phyloP scores from a whole-genome alignment of 1,284 basidiomycete genomes.

The Tilletia caries region DNA sequence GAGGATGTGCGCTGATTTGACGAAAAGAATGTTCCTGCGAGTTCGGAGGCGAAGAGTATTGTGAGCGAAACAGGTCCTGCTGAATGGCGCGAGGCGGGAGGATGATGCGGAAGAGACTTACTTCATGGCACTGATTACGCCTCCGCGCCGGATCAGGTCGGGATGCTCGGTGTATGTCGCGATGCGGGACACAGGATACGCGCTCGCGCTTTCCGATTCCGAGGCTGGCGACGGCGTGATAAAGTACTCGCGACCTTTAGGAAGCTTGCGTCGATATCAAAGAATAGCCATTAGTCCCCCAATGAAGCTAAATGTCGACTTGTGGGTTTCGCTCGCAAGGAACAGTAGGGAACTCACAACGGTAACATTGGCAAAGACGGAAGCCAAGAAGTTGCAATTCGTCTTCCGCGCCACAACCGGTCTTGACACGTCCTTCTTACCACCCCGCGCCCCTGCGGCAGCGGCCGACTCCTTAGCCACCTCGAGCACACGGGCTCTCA shows the following conservation, averaged over 20 bases:
- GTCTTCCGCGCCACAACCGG: conserved; percentile 40
- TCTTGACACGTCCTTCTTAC: conserved; percentile 33
- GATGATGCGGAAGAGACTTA: conserved; percentile 5
- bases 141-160: conserved; percentile 49
- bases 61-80: too few species aligned
- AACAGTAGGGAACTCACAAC: conserved; percentile 17
- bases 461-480: conserved; percentile 20
- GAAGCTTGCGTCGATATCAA: conserved; percentile 21
- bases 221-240: conserved; percentile 39
- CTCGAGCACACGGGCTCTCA: conserved; percentile 39
- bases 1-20: conserved; percentile 46
- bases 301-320: too few species aligned
- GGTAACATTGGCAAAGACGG: conserved; percentile 52
- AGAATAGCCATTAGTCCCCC: too few species aligned
- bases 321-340: too few species aligned
- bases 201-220: conserved; percentile 30
- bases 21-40: conserved; percentile 41
- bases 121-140: conserved; percentile 51
- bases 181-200: conserved; percentile 49
- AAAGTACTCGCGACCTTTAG: conserved; percentile 49
- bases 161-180: conserved; percentile 52
- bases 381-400: conserved; percentile 52
- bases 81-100: too few species aligned
- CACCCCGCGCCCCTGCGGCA: conserved; percentile 21
- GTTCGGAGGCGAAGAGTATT: too few species aligned